These are phyloP conservation scores for Citrullus colocynthis DNA, from an alignment of 306 rosid genomes.

Conservation along the genomic window DNA sequence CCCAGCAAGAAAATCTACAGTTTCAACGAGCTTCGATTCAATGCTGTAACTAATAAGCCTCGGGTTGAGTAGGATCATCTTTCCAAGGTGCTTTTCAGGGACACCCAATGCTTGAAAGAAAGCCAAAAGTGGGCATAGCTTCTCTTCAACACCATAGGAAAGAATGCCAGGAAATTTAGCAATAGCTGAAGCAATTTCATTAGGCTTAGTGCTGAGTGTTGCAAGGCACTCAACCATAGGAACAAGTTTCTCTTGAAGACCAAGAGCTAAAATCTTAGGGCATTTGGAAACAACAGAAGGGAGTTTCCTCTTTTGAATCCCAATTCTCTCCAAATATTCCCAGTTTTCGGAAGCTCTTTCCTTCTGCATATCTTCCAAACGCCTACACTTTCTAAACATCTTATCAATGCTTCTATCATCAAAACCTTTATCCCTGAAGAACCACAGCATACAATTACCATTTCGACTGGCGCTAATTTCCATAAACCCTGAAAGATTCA, in stretches of 20 bases:
- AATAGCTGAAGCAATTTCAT: slow-evolving; percentile 62
- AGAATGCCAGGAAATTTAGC: slow-evolving; percentile 72
- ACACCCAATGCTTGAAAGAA: slow-evolving; percentile 75
- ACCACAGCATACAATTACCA: slow-evolving; percentile 65
- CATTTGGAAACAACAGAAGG: slow-evolving; percentile 77
- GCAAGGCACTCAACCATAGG: slow-evolving; percentile 74
- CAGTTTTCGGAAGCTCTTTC: slow-evolving; percentile 75
- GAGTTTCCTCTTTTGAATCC: slow-evolving; percentile 73
- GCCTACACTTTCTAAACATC: slow-evolving; percentile 61
- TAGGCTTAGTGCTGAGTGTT: slow-evolving; percentile 58
- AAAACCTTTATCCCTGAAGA: slow-evolving; percentile 81
- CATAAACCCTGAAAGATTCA: slow-evolving; percentile 25
- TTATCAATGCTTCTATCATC: slow-evolving; percentile 61
- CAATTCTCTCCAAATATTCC: slow-evolving; percentile 60
- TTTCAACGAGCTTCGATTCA: slow-evolving; percentile 53
- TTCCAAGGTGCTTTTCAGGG: slow-evolving; percentile 73
- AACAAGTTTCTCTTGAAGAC: slow-evolving; percentile 67
- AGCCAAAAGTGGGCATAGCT: slow-evolving; percentile 87
- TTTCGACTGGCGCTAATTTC: slow-evolving; percentile 37
- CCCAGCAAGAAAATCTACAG: slow-evolving; percentile 55
- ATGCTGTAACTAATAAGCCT: slow-evolving; percentile 90
- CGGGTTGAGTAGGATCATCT: slow-evolving; percentile 63
- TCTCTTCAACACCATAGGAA: slow-evolving; percentile 75
- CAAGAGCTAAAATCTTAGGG: slow-evolving; percentile 67
- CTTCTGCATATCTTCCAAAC: slow-evolving; percentile 40